Evolutionary conservation across 164 flowering plant species (phyloP), one percentile per base, ranked within the genome.

Genomic region (Vitis rupestris): DNA sequence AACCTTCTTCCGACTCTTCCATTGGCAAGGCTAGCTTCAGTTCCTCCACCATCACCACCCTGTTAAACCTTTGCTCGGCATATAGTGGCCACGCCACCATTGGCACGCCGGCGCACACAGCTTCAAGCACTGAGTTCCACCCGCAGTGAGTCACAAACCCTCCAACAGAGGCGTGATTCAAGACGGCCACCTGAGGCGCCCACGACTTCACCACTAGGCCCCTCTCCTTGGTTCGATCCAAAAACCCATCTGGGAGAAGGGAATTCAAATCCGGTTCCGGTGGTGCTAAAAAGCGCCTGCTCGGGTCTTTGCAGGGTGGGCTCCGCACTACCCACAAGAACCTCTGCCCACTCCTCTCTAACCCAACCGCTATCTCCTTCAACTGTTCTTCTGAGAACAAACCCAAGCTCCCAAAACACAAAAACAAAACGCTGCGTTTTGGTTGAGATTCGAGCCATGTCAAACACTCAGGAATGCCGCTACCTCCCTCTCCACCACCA

Each of bases 381-480:
- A 80, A 54, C 73, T 85, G 88, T 4, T 68, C 64, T 10, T 9
- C 59, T 2, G 79, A 68, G 61, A 81, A 81, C 68, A 70, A 16
- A 1, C 86, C 88, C 61, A 71, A 4, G 63, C 88, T 79, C 10
- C 89, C 89, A 49, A 85, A 85, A 61, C 86, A 78, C 13, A 85
- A 63, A 27, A 83, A 83, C 37, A 83, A 78, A 9, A 83, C 87
- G 63, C 83, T 81, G 37, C 56, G 17, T 0, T 71, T 71, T 5
- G 83, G 85, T 59, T 84, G 88, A 29, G 64, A 52, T 53, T 84
- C 78, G 0, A 84, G 79, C 90, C 88, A 84, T 1, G 23, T 51
- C 62, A 82, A 63, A 14, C 82, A 74, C 50, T 71, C 81, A 8
- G 48, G 61, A 16, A 7, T 27, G 0, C 17, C 56, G 10, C 31